A percentile compares a stretch with the other conserved stretches of the same genome.
phyloP scores from a whole-genome alignment of 345 rosid species.

The Eucalyptus camaldulensis region DNA sequence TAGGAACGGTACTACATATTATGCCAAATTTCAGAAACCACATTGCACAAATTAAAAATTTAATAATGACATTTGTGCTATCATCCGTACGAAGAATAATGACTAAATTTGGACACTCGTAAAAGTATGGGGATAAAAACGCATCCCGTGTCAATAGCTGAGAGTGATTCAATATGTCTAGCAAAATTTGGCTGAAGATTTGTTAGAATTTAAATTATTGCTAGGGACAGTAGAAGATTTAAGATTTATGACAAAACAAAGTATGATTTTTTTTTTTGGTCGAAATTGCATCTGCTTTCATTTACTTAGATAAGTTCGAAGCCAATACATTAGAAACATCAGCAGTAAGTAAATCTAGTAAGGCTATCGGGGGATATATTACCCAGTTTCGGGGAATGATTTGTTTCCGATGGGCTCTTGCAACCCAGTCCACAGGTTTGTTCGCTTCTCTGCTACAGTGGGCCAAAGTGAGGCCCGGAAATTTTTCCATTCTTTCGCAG shows the following conservation, averaged over 20 bases:
- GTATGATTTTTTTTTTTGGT: not conserved
- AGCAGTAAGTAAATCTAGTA: too few relatives aligned
- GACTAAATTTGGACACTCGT: not conserved
- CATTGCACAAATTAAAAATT: too few relatives aligned
- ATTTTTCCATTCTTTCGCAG: too few relatives aligned
- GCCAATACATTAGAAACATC: too few relatives aligned
- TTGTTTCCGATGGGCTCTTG: too few relatives aligned
- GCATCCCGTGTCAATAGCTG: fast-evolving
- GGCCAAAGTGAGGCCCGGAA: too few relatives aligned
- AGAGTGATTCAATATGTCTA: not conserved
- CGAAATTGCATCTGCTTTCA: too few relatives aligned
- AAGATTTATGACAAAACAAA: not conserved
- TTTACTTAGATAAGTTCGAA: too few relatives aligned
- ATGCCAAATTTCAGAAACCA: fast-evolving
- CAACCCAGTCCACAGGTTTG: too few relatives aligned
- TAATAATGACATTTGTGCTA: not conserved
- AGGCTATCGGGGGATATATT: too few relatives aligned
- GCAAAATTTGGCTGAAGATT: not conserved
- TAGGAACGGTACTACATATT: not conserved
- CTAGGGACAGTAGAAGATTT: not conserved
- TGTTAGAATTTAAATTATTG: not conserved
- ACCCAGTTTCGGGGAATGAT: too few relatives aligned
- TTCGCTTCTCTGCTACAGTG: too few relatives aligned
- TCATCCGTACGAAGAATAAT: not conserved
- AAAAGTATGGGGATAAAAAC: not conserved